phyloP scores from a whole-genome alignment of 768 basidiomycete genomes.

The Boletus fagicola region DNA sequence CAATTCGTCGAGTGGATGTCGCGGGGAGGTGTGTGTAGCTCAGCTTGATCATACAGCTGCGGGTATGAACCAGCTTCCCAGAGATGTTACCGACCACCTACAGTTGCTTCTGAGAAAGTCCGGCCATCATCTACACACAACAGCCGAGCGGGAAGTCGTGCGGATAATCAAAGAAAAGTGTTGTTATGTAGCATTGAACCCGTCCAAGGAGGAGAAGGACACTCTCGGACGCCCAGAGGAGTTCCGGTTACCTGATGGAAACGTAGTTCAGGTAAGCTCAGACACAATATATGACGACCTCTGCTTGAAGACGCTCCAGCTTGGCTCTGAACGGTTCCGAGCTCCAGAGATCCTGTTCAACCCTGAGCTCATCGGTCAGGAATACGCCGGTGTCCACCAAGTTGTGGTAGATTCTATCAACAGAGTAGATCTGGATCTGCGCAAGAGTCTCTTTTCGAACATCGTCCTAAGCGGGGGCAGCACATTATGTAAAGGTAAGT shows the following conservation, averaged over 20 bases:
- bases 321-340: conserved; percentile 92
- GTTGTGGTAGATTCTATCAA: conserved; percentile 98
- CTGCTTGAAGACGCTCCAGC: conserved; percentile 44
- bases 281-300: conserved; percentile 10
- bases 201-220: conserved; percentile 95
- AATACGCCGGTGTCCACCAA: conserved; percentile 96
- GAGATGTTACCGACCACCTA: conserved; percentile 96
- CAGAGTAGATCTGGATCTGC: conserved; percentile 91
- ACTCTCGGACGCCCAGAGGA: conserved; percentile 73
- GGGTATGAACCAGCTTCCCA: conserved; percentile 30
- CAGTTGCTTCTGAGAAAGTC: conserved; percentile 92
- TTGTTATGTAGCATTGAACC: conserved; percentile 92
- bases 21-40: conserved; percentile 73
- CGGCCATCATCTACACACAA: conserved; percentile 93
- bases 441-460: conserved; percentile 94
- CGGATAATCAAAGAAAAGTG: conserved; percentile 98
- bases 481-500: conserved; percentile 86
- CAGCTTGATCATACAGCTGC: background rate
- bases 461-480: conserved; percentile 96
- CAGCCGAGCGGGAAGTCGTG: conserved; percentile 95
- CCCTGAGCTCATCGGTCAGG: conserved; percentile 93
- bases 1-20: conserved; percentile 92
- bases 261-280: conserved; percentile 73
- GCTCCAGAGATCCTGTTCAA: conserved; percentile 98
- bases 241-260: conserved; percentile 93